These are phyloP conservation scores for Odontarrhena argentea DNA, from an alignment of 345 rosid species.

Conservation along the genomic window DNA sequence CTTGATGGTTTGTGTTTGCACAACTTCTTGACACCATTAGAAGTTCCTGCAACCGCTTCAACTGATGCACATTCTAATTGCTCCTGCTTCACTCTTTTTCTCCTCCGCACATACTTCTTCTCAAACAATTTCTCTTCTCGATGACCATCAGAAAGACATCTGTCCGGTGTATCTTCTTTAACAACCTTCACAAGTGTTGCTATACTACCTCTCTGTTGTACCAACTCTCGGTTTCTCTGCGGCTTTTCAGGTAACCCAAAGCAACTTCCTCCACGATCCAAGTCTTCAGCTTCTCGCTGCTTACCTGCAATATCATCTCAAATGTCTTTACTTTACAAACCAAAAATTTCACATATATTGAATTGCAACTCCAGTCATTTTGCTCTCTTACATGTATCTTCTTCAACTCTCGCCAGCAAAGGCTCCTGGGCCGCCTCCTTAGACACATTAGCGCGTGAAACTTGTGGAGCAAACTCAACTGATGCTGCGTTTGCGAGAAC, in stretches of 20 bases:
- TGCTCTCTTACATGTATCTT: background rate
- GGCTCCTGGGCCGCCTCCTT: background rate
- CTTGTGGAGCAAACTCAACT: background rate
- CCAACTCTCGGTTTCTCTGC: background rate
- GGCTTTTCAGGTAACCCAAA: background rate
- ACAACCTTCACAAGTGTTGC: background rate
- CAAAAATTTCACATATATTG: background rate
- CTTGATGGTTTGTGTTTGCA: background rate
- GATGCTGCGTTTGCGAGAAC: conserved; percentile 1
- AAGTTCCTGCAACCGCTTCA: background rate
- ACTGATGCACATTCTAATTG: background rate
- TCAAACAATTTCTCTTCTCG: background rate
- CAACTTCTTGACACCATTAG: conserved; percentile 1
- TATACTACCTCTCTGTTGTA: background rate
- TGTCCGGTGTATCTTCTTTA: background rate
- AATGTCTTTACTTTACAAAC: no score
- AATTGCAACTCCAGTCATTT: background rate
- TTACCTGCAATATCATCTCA: conserved; percentile 12
- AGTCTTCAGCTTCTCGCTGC: background rate
- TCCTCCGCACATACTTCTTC: conserved; percentile 10
- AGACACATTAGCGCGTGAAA: background rate
- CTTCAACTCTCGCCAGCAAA: background rate
- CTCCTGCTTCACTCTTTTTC: conserved; percentile 3
- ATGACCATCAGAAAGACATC: background rate
- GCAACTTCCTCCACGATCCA: conserved; percentile 2